Base-by-base conservation (phyloP, 345 rosid genomes). In the Linum tenue region DNA sequence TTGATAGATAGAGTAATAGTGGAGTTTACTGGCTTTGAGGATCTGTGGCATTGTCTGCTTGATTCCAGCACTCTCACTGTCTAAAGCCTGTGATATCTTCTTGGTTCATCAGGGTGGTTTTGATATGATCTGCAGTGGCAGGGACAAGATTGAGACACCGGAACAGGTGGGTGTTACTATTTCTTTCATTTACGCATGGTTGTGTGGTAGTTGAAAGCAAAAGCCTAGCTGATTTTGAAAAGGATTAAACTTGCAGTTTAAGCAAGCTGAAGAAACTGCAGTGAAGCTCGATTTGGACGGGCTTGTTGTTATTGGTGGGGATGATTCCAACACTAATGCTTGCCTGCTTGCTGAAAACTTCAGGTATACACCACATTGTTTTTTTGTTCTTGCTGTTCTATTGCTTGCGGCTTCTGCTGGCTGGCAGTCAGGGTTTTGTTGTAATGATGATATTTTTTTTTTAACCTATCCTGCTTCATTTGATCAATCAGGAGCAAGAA, bases 61-160 rank as follows among this genome's bases (percentile, higher is more conserved):
- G 7, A 11, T 62, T n/a, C 5, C 3, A 14, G 8, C 44, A 9
- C 50, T 62, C 16, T 7, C 39, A 51, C 16, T 67, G 16, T 55
- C 60, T 59, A 22, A 22, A 22, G 31, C 1, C 31, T 22, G 31
- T 22, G 31, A 22, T 22, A 22, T 22, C 4, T 3, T 65, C 60
- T 1, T 5, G 2, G 66, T 35, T 70, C 42, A 53, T 55, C 79
- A 94, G 99, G 97, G 99, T 79, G 99, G 99, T 63, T 95, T 95
- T 66, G 99, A 95, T 74, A 95, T 95, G 97, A 91, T 95, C 53
- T 84, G 95, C 82, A 95, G 99, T 84, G 96, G 97, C 58, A 89
- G 97, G 74, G 99, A 95, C 86, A 95, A 95, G 80, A 95, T 91
- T 73, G 97, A 95, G 83, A 85, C 95, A 17, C 99, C 97, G 67